Evolutionary conservation across 768 basidiomycete genomes (phyloP).

Genomic region (Pleurotus pulmonarius): DNA sequence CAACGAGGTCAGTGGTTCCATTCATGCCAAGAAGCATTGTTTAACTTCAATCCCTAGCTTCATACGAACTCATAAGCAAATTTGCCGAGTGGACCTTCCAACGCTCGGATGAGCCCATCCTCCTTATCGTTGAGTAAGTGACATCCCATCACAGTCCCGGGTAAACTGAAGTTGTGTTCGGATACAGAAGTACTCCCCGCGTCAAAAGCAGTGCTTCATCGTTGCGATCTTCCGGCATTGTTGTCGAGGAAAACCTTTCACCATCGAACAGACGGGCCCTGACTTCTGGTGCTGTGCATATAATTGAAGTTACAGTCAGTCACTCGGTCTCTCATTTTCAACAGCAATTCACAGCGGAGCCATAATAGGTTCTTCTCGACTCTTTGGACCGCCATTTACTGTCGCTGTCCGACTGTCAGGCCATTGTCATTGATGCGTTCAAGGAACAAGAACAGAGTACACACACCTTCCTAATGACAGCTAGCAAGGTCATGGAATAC

Average conservation of each 20-base stretch:
- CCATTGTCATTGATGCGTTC: conserved; percentile 44
- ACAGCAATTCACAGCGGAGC: background rate
- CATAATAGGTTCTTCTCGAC: conserved; percentile 34
- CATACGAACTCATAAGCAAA: background rate
- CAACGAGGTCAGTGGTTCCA: background rate
- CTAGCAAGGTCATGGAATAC: conserved; percentile 37
- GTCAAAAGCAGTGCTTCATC: conserved; percentile 15
- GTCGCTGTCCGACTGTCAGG: conserved; percentile 38
- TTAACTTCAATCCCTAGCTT: background rate
- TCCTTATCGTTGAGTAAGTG: conserved; percentile 7
- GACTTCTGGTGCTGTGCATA: conserved; percentile 29
- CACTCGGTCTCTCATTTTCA: conserved; percentile 7
- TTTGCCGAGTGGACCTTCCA: background rate
- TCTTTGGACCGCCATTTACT: conserved; percentile 33
- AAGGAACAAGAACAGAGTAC: conserved; percentile 30
- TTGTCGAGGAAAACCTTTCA: conserved; percentile 23
- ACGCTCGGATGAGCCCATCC: background rate
- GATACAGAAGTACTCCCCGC: conserved; percentile 18
- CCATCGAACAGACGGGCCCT: conserved; percentile 17
- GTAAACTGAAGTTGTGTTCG: conserved; percentile 6
- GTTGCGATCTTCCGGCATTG: conserved; percentile 14
- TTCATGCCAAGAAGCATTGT: background rate
- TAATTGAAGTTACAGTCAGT: conserved; percentile 38
- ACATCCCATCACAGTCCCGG: background rate
- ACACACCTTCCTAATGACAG: conserved; percentile 35